Conservation (phyloP, 2,329 filamentous ascomycete species). For the Penicillium vulpinum region DNA sequence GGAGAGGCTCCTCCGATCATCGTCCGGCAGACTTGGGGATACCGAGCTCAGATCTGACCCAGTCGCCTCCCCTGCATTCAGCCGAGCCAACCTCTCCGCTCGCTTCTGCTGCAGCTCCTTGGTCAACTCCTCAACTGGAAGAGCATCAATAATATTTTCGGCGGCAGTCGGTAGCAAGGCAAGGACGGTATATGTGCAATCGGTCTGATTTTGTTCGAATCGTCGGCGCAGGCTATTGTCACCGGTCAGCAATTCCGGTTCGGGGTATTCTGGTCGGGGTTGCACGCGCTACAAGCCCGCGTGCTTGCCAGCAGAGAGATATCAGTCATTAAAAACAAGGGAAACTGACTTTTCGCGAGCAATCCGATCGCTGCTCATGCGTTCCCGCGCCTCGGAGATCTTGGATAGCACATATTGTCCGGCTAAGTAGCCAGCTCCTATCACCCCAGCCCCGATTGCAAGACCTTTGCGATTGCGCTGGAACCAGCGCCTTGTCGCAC, state of each 20-base stretch:
- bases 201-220: constrained; percentile 98
- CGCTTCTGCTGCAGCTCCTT: constrained; percentile 95
- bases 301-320: constrained; percentile 1
- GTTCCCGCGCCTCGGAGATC: constrained; percentile 88
- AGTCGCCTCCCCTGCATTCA: constrained; percentile 56
- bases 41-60: constrained; percentile 59
- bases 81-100: constrained; percentile 66
- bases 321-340: neutral
- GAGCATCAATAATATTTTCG: constrained; percentile 79
- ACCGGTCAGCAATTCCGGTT: constrained; percentile 17
- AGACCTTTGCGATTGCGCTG: constrained; percentile 87
- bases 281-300: constrained; percentile 14
- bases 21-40: constrained; percentile 71
- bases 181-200: constrained; percentile 97
- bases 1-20: constrained; percentile 59
- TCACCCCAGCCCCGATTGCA: constrained; percentile 80
- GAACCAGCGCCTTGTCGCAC: constrained; percentile 83
- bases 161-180: constrained; percentile 90
- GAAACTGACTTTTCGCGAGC: constrained; percentile 85
- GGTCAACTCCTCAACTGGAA: constrained; percentile 90
- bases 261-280: constrained; percentile 7
- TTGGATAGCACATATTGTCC: constrained; percentile 91
- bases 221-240: constrained; percentile 75
- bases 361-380: constrained; percentile 94
- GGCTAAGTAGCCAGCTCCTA: constrained; percentile 87